Evolutionary conservation across 192 early-diverging fungal genomes (phyloP), one percentile per base, ranked within the genome.

Genomic region (Gryganskiella cystojenkinii): DNA sequence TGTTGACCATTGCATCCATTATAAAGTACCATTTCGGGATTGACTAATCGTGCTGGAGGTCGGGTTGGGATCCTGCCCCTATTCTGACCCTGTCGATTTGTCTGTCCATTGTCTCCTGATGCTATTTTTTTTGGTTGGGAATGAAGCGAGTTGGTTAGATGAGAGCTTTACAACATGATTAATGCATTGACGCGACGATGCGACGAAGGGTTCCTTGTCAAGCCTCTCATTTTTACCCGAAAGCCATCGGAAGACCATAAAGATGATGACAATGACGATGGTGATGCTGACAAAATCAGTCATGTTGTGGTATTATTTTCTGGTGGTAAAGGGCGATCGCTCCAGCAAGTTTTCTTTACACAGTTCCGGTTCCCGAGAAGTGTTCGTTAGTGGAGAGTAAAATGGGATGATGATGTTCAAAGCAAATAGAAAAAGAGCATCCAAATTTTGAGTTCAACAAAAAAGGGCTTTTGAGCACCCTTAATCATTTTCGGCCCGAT

Each of bases 201-300:
- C n/a, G 37, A 62, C 30, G 53, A 15, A 24, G 25, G 22, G 35
- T 52, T 49, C 40, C 37, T 45, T 30, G 11, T 37, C 13, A n/a
- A 46, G n/a, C 4, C 43, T 15, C 30, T 3, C 22, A 19, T 20
- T 59, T 34, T 31, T 85, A 85, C 87, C 85, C 45, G 86, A 75
- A 46, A 88, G 81, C 87, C 87, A 88, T 51, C 87, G 80, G 52
- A 86, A 75, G 28, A 81, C 83, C 59, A 86, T 71, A 44, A 88
- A 72, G 31, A 88, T 88, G 58, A 88, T 74, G 66, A 88, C 80
- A n/a, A 88, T 74, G 34, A 84, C 87, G 43, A 88, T 78, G 19
- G 86, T 74, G 61, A 88, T 85, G 44, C 83, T 85, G 57, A 88
- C 81, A 45, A 85, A 83, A 63, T 88, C 87, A 61, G 86, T 89